Base-by-base conservation (phyloP, 2,329 filamentous ascomycete species). In the Xylariales sp. region DNA sequence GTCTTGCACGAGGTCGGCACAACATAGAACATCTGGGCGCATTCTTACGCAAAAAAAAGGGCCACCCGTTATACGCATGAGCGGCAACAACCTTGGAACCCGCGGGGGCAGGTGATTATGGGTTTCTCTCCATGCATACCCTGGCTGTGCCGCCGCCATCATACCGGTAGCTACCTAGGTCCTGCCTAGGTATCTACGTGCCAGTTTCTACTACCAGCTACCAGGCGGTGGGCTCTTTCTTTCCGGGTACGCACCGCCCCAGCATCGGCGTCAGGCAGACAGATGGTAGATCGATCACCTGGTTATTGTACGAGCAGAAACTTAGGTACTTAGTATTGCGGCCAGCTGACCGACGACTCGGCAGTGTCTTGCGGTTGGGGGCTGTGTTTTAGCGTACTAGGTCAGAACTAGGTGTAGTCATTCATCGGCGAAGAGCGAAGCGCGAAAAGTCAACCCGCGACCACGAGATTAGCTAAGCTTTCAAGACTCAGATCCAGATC, bases 381-480 rank as follows among this genome's bases (percentile, higher is more conserved):
- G 66, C 66, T 62, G 48, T 68, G 62, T 58, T 32, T 12, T 46
- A n/a, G 54, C 5, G 12, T 41, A 4, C 46, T 49, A 23, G 8
- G 32, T 34, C 5, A 34, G 32, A 5, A 34, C 32, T 34, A 34
- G 5, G 23, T 50, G 41, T 30, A 36, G 54, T 43, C 62, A 8
- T 65, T 43, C 62, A 8, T 65, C 54, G 62, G 62, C 57, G 56
- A 62, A 64, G 23, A 53, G 56, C 62, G 65, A 67, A 60, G 56
- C 36, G 61, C 36, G 32, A 48, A 55, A 46, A 46, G 54, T 39
- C n/a, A 34, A 48, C 18, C 49, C 32, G 48, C 50, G 14, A 61
- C 50, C 56, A 50, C 56, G 56, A 50, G 50, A 54, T 43, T 36
- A 43, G n/a, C 46, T 23, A 43, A 30, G 50, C 28, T 12, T 39